Base-by-base conservation (phyloP, 352 stramenopile species). In the Pythium grandisporangium region DNA sequence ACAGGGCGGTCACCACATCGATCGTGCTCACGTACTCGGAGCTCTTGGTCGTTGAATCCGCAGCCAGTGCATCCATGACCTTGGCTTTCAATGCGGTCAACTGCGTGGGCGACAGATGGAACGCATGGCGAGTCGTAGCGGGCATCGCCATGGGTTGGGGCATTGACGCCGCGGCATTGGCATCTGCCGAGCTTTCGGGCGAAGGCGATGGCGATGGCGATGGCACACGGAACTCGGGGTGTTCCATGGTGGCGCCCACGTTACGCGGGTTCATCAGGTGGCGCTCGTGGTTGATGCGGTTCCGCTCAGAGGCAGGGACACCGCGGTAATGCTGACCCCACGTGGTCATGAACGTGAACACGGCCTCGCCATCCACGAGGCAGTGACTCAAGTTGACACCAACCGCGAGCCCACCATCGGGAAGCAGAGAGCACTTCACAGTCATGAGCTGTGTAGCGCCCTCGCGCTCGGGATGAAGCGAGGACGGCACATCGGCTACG, bases 271-370 rank as follows among this genome's bases (percentile, higher is more conserved):
- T 30, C 1, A 78, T 19, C 26, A 82, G 52, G 6, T 68, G 41
- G 2, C 66, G 63, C 16, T 75, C 66, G 34, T 78, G 68, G 37
- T 37, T 59, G 2, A 82, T 51, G 14, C 41, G 23, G 3, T 61
- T 32, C 14, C 61, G 51, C 8, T 67, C 36, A 2, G 51, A 19
- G 19, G 60, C 52, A 10, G 37, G 25, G 1, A 81, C 37, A 0
- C 44, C 47, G 27, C 59, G 65, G 48, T 78, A 82, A 48, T 72
- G 62, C 45, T 69, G 51, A 6, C 66, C 64, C 68, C 71, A 85
- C n/a, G 60, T 47, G 23, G 61, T 72, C 55, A 75, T 71, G 37
- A 85, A 78, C 7, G 61, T 82, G 53, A 82, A 78, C 39, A 73
- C 52, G 1, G 36, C 58, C 30, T 82, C 61, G 6, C 52, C 66